A percentile compares a stretch with the other conserved stretches of the same genome.
Conservation (phyloP, 2,329 filamentous ascomycete genomes). For the Diplodia sapinea region DNA sequence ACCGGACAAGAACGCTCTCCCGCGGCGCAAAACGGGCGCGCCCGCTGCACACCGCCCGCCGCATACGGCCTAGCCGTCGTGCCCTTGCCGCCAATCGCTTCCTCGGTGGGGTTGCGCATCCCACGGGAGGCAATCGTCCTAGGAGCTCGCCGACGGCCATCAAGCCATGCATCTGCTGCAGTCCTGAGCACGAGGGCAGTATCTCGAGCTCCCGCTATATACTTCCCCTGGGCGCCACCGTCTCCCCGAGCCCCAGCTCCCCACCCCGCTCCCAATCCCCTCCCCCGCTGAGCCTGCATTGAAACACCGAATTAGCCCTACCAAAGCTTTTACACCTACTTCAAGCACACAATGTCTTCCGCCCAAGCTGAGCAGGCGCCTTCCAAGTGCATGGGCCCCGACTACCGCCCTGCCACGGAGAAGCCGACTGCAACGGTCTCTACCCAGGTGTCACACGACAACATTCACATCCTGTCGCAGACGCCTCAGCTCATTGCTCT, state of each 20-base stretch:
- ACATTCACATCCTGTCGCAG: conserved; percentile 88
- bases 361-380: conserved; percentile 46
- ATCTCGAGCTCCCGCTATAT: conserved; percentile 20
- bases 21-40: conserved; percentile 23
- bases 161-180: conserved; percentile 22
- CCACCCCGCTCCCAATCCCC: neutral
- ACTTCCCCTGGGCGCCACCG: conserved; percentile 3
- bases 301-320: conserved; percentile 8
- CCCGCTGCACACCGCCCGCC: conserved; percentile 34
- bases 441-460: conserved; percentile 77
- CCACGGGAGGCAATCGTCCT: conserved; percentile 13
- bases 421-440: conserved; percentile 91
- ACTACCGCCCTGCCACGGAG: conserved; percentile 75
- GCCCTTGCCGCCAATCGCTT: conserved; percentile 30
- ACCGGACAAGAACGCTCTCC: conserved; percentile 1
- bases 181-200: conserved; percentile 20
- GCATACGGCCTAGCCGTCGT: conserved; percentile 34
- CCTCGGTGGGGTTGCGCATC: conserved; percentile 24
- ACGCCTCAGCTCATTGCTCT: conserved; percentile 97
- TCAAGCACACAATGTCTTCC: conserved; percentile 21
- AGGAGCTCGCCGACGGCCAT: conserved; percentile 45
- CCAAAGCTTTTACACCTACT: conserved; percentile 11
- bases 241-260: neutral
- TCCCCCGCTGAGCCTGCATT: neutral
- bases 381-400: conserved; percentile 74